These are phyloP conservation scores for Macrotyloma uniflorum DNA, from an alignment of 306 rosid genomes.

Conservation along the genomic window DNA sequence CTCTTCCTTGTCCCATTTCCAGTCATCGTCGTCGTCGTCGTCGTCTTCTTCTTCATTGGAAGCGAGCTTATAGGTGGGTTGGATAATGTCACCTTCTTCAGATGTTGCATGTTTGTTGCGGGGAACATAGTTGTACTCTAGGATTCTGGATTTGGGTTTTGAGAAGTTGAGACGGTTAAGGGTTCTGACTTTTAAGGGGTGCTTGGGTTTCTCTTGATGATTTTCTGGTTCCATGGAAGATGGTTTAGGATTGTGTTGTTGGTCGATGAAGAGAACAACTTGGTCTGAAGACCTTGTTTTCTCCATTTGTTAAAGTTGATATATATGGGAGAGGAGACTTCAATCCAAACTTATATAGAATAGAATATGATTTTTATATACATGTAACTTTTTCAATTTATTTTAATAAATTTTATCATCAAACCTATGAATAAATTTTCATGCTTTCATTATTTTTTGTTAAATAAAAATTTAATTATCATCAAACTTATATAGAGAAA, in stretches of 20 bases:
- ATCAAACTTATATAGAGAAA: too few relatives aligned
- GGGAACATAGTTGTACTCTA: slow-evolving; percentile 34
- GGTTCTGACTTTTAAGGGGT: slow-evolving; percentile 35
- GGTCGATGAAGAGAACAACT: slow-evolving; percentile 50
- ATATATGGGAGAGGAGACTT: neutral
- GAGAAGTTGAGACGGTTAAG: slow-evolving; percentile 56
- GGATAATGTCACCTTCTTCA: slow-evolving; percentile 5
- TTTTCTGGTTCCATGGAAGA: slow-evolving; percentile 36
- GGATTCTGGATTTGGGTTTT: slow-evolving; percentile 55
- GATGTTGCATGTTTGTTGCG: slow-evolving; percentile 5
- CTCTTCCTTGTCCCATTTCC: slow-evolving; percentile 24
- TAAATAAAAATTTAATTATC: too few relatives aligned
- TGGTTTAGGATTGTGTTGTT: slow-evolving; percentile 42
- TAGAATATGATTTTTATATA: neutral
- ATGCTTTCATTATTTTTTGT: too few relatives aligned
- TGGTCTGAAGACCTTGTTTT: slow-evolving; percentile 42
- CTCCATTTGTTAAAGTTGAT: slow-evolving; percentile 23
- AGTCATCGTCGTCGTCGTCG: slow-evolving; percentile 1
- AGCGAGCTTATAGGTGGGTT: slow-evolving; percentile 32
- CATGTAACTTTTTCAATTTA: neutral
- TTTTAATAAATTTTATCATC: neutral
- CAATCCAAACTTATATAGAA: neutral
- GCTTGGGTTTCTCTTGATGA: slow-evolving; percentile 33
- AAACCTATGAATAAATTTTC: too few relatives aligned
- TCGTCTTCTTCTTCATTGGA: neutral